Percentiles rank a stretch among this genome's conserved stretches.
phyloP scores from a whole-genome alignment of 306 rosid genomes.

The Medicago arabica region DNA sequence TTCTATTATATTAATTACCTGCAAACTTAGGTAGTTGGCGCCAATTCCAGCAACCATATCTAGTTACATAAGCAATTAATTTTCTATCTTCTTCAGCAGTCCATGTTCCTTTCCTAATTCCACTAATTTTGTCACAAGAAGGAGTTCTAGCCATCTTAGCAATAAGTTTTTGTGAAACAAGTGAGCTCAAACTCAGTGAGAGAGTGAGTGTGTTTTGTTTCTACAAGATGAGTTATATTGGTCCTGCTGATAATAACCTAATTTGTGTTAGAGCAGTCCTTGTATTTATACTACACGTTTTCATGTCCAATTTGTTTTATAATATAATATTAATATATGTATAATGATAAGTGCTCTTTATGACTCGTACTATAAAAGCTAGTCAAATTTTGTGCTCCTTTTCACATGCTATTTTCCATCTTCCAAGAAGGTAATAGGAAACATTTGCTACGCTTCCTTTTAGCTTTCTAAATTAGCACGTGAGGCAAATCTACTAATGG shows the following conservation, averaged over 20 bases:
- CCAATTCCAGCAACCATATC: constrained; percentile 92
- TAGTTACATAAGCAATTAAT: constrained; percentile 76
- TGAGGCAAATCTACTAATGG: constrained; percentile 8
- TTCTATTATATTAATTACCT: constrained; percentile 33
- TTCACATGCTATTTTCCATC: background rate
- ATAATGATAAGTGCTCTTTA: no score
- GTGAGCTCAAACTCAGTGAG: background rate
- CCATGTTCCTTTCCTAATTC: constrained; percentile 86
- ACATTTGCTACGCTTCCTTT: background rate
- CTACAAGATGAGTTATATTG: background rate
- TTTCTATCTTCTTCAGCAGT: constrained; percentile 77
- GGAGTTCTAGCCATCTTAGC: constrained; percentile 75
- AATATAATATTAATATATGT: no score
- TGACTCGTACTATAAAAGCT: background rate
- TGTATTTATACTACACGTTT: background rate
- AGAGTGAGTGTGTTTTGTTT: background rate
- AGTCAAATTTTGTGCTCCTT: constrained; percentile 22
- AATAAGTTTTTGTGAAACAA: background rate
- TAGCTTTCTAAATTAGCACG: constrained; percentile 2
- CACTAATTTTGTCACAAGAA: constrained; percentile 55
- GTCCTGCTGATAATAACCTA: background rate
- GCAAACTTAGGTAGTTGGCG: constrained; percentile 92
- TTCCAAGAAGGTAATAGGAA: constrained; percentile 42
- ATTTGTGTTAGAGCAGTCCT: background rate
- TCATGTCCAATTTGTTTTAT: background rate